These are phyloP conservation scores for Microcera coccophila DNA, from an alignment of 2,329 filamentous ascomycete species.

Conservation along the genomic window DNA sequence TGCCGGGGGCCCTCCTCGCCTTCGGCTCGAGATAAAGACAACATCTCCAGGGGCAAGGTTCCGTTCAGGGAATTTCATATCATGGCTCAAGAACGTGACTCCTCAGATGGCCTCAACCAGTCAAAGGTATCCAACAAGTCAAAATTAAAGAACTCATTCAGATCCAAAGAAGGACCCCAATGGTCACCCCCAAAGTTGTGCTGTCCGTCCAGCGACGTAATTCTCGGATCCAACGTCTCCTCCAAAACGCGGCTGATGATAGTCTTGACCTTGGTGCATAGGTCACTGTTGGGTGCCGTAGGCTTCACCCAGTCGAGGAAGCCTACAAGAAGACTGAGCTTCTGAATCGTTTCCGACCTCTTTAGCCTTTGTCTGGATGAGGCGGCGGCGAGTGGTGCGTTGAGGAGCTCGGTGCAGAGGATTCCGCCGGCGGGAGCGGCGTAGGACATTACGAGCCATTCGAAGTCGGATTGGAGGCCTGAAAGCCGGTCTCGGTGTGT, in stretches of 20 bases:
- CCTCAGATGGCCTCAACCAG: slow-evolving; percentile 29
- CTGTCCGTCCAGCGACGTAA: slow-evolving; percentile 31
- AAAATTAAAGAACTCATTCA: slow-evolving; percentile 37
- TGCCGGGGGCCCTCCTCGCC: too few species aligned
- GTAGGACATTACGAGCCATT: slow-evolving; percentile 49
- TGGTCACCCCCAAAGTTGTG: not conserved
- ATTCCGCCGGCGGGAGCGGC: slow-evolving; percentile 46
- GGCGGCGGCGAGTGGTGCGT: slow-evolving; percentile 29
- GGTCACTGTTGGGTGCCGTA: slow-evolving; percentile 43
- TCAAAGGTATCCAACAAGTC: slow-evolving; percentile 45
- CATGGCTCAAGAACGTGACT: too few species aligned
- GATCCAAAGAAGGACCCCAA: slow-evolving; percentile 11
- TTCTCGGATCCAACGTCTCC: slow-evolving; percentile 26
- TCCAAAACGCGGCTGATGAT: slow-evolving; percentile 50
- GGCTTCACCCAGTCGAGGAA: slow-evolving; percentile 48
- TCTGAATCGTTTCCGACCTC: slow-evolving; percentile 46
- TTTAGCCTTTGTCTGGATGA: slow-evolving; percentile 31
- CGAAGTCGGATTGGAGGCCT: slow-evolving; percentile 37
- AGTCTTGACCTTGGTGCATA: slow-evolving; percentile 41
- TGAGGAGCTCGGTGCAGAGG: slow-evolving; percentile 46
- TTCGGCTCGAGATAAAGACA: too few species aligned
- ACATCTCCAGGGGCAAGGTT: too few species aligned
- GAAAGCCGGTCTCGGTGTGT: slow-evolving; percentile 42
- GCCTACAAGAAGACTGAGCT: slow-evolving; percentile 46
- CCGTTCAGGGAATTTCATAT: too few species aligned